A percentile compares a stretch with the other conserved stretches of the same genome.
Conservation (phyloP, 805 yeast species). For the Tetrapisispora phaffii region DNA sequence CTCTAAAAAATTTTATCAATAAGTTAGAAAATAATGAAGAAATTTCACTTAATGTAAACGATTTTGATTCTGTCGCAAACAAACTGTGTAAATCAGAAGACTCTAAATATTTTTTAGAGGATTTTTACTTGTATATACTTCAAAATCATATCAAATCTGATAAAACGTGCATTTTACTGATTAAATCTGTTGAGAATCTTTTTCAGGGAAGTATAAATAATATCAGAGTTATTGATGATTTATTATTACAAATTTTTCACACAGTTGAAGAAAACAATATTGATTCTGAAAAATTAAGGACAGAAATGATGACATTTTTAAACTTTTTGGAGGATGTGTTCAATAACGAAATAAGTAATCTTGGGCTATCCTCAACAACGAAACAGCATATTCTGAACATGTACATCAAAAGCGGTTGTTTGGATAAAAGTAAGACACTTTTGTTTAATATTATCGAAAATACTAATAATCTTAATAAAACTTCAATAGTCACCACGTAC, state of each 20-base stretch:
- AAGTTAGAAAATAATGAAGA: neutral
- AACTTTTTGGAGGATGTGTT: constrained; percentile 3
- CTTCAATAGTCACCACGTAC: constrained; percentile 9
- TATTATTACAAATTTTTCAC: neutral
- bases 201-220: constrained; percentile 14
- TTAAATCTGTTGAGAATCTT: constrained; percentile 13
- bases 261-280: neutral
- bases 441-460: constrained; percentile 9
- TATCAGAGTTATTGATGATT: constrained; percentile 13
- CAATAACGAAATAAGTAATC: constrained; percentile 5
- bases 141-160: constrained; percentile 14
- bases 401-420: constrained; percentile 6
- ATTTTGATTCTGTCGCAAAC: neutral
- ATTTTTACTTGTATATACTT: constrained; percentile 21
- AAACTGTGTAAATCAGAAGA: constrained; percentile 3
- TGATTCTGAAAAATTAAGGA: neutral
- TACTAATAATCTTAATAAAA: constrained; percentile 10
- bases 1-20: constrained; percentile 2
- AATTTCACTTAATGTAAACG: too few species aligned
- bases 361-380: constrained; percentile 9
- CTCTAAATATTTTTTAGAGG: constrained; percentile 28
- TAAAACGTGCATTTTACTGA: constrained; percentile 8
- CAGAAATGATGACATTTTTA: neutral
- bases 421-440: constrained; percentile 11
- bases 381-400: constrained; percentile 10